Evolutionary conservation across 2,329 filamentous ascomycete genomes (phyloP), one percentile per base, ranked within the genome.

Genomic region (Neophaeococcomyces mojaviensis): DNA sequence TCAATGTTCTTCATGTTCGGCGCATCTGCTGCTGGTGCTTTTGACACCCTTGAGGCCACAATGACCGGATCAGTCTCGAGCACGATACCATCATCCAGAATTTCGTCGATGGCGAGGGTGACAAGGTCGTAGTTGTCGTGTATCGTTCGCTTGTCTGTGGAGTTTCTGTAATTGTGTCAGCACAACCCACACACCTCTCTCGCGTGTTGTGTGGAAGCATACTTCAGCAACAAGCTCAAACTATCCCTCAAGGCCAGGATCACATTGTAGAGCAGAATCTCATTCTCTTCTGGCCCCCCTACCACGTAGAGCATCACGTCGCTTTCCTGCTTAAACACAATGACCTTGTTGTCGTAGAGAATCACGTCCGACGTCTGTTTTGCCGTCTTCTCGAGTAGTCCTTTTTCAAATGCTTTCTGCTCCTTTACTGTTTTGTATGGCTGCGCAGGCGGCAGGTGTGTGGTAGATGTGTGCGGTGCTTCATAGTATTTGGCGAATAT

Each of bases 101-200:
- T 90, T 68, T 98, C 92, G 67, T 98, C 92, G 54, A 98, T 86
- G 36, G 89, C 87, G 44, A 98, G 79, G 12, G 88, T 86, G 52
- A 96, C 86, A 18, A 97, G 78, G 68, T 97, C 92, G 74, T 97
- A 98, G 77, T 97, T 97, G 70, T 98, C 92, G 61, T 97, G 84
- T 56, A 97, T 88, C 48, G 92, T 97, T 56, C 92, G 84, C 77
- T 96, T 96, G 73, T 98, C 92, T 41, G 94, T 89, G 28, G 88
- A 88, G 77, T 94, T 90, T 68, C 88, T 95, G 56, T 35, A 47
- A 50, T 16, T 15, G n/a, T 26, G 28, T 24, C 22, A 22, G 20
- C 44, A 30, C 15, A 4, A 9, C 7, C 39, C 32, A 10, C n/a
- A 24, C 5, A 33, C 13, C 10, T 9, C 7, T 7, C 6, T n/a